A percentile compares a stretch with the other conserved stretches of the same genome.
These are phyloP conservation scores for Spirogloea muscicola DNA, from an alignment of 139 green algal genomes.

Conservation along the genomic window DNA sequence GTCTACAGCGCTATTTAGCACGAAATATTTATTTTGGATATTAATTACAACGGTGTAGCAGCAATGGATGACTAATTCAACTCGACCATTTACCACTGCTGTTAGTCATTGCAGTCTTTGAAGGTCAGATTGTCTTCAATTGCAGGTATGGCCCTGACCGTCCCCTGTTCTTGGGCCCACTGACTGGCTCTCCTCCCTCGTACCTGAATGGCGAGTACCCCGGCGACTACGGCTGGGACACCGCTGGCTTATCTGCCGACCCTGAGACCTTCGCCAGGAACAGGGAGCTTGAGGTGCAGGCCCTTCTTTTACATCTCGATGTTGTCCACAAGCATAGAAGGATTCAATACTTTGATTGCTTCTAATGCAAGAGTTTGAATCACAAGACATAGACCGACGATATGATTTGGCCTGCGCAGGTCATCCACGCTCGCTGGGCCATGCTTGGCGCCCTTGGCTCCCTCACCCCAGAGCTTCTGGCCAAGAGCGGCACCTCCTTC, in stretches of 20 bases:
- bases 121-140: no score
- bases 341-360: no score
- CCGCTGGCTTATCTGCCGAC: conserved; percentile 88
- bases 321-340: no score
- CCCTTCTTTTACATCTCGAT: conserved; percentile 61
- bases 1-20: no score
- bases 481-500: conserved; percentile 53
- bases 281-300: conserved; percentile 89
- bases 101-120: no score
- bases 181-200: conserved; percentile 24
- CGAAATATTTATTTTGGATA: no score
- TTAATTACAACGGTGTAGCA: no score
- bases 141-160: conserved; percentile 69
- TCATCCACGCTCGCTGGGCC: conserved; percentile 83
- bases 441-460: conserved; percentile 87
- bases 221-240: conserved; percentile 96
- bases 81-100: no score
- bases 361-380: no score
- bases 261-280: conserved; percentile 88
- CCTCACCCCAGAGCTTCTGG: conserved; percentile 72
- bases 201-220: conserved; percentile 68
- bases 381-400: no score
- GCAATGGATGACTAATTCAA: no score
- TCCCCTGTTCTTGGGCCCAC: conserved; percentile 49
- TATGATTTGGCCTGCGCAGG: no score